Evolutionary conservation across 1,284 basidiomycete species (phyloP), one percentile per base, ranked within the genome.

Genomic region (Tilletia caries): DNA sequence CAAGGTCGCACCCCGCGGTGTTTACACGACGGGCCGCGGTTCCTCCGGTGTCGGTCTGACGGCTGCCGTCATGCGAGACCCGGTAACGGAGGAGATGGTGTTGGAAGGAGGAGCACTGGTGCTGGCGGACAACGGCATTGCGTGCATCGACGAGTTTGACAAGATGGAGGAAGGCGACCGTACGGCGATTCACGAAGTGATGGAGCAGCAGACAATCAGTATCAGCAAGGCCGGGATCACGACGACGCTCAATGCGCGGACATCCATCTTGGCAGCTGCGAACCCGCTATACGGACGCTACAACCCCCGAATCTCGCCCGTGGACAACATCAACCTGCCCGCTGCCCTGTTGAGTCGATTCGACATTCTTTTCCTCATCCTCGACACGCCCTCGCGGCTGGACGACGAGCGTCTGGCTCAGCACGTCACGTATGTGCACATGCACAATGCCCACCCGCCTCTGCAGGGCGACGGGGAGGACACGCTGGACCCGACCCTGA

Each of bases 131-230:
- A 98, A 98, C 78, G 96, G 96, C 41, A 98, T 99, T 80, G 97
- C 95, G 85, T 98, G 95, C 84, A 98, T 99, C 76, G 96, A 99
- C 81, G 96, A 99, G 83, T 99, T 99, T 83, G 96, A 99, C 86
- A 98, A 99, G 85, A 99, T 99, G 96, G 96, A 98, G 76, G 96
- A 98, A 84, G 85, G 92, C 1, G 96, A 98, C 84, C 88, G 96
- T 72, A 98, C 96, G 0, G 93, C 96, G 15, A 98, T 99, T 74
- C 96, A 99, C 86, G 96, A 99, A 87, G 96, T 98, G 69, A 99
- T 99, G 96, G 95, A 99, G 84, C 95, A 99, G 83, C 95, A 99
- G 85, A 99, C 96, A 1, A 98, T 99, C 74, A 97, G 93, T 2
- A 99, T 99, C 76, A 95, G 94, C 58, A 99, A 99, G 85, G 96